phyloP scores from a whole-genome alignment of 768 basidiomycete genomes.

The Rhodotorula kratochvilovae region DNA sequence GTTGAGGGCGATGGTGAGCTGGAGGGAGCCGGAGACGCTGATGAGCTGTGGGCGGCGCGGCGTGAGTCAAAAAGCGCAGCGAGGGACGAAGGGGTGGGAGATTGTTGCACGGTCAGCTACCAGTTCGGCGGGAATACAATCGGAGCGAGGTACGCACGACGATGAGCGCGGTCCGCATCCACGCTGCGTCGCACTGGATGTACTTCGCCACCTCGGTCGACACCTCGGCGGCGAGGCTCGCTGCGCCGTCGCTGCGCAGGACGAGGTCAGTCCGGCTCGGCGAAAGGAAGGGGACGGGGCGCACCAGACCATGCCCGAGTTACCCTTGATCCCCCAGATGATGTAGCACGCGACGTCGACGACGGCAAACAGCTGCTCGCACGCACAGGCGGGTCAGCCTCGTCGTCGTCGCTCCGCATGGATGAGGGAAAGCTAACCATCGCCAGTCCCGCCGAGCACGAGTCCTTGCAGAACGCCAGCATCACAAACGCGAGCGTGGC shows the following conservation, averaged over 20 bases:
- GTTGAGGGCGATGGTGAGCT: slow-evolving; percentile 9
- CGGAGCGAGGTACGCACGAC: neutral
- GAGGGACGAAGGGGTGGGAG: too few relatives aligned
- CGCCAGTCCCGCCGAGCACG: neutral
- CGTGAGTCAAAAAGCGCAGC: neutral
- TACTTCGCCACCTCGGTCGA: neutral
- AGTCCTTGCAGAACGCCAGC: neutral
- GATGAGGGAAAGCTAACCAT: neutral
- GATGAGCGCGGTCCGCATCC: neutral
- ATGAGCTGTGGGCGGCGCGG: slow-evolving; percentile 2
- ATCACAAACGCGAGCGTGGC: neutral
- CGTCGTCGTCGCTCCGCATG: too few relatives aligned
- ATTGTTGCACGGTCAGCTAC: neutral
- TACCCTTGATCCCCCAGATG: neutral
- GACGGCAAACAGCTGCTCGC: neutral
- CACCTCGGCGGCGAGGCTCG: neutral
- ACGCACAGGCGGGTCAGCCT: neutral
- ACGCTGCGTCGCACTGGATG: neutral
- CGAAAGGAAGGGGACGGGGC: neutral
- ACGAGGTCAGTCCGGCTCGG: neutral
- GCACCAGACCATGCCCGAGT: neutral
- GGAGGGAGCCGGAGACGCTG: slow-evolving; percentile 9
- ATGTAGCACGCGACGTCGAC: neutral
- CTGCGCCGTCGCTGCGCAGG: neutral
- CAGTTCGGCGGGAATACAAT: too few relatives aligned